phyloP scores from a whole-genome alignment of 352 stramenopile genomes.

The Phytophthora pluvialis region DNA sequence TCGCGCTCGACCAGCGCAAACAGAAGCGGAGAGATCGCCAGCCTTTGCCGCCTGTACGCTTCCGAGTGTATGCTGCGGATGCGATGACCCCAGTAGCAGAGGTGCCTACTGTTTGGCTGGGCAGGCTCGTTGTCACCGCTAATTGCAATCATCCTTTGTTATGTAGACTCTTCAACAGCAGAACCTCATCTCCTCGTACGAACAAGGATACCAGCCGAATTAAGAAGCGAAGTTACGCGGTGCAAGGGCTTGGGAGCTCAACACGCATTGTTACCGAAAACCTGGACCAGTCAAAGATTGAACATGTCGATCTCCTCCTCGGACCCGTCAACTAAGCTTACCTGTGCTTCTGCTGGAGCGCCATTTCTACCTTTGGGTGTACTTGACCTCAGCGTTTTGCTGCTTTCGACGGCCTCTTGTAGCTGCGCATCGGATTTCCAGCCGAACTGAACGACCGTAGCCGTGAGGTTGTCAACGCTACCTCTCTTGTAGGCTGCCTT shows the following conservation, averaged over 20 bases:
- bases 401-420: constrained; percentile 19
- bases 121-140: neutral
- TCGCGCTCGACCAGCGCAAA: constrained; percentile 32
- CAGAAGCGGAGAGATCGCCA: constrained; percentile 20
- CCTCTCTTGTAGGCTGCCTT: constrained; percentile 59
- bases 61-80: constrained; percentile 48
- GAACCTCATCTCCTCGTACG: constrained; percentile 39
- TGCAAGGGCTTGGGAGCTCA: neutral
- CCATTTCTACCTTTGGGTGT: constrained; percentile 11
- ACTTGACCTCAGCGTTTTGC: constrained; percentile 7
- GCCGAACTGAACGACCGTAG: constrained; percentile 55
- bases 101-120: constrained; percentile 25
- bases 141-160: neutral
- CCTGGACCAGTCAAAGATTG: constrained; percentile 34
- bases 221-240: neutral
- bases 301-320: constrained; percentile 69
- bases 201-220: constrained; percentile 29
- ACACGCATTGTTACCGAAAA: neutral
- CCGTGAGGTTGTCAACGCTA: constrained; percentile 67
- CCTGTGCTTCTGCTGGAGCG: neutral
- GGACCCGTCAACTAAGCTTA: constrained; percentile 2
- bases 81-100: constrained; percentile 51
- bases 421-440: constrained; percentile 39
- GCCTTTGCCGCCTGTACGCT: constrained; percentile 27
- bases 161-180: constrained; percentile 41